These are phyloP conservation scores for Wickerhamomyces sp. DNA, from an alignment of 1,139 yeast species.

Conservation along the genomic window DNA sequence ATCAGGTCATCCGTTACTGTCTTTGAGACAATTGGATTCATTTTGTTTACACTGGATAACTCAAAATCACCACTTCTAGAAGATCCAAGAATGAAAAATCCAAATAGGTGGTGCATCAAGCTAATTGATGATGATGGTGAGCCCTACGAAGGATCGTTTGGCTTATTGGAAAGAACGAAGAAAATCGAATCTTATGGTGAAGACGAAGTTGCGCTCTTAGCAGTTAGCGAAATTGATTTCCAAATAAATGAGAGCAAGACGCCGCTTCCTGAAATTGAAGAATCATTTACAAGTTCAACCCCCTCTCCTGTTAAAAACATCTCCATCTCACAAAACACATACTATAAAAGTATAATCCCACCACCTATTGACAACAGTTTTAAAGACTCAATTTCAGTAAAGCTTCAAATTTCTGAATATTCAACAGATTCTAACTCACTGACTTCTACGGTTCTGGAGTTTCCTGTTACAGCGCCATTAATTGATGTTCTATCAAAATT, in stretches of 20 bases:
- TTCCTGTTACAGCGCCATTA: constrained; percentile 28
- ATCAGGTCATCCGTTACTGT: constrained; percentile 46
- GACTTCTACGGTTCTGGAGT: constrained; percentile 25
- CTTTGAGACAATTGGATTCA: constrained; percentile 61
- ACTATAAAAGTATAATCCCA: constrained; percentile 31
- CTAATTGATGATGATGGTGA: constrained; percentile 79
- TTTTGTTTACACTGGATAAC: constrained; percentile 36
- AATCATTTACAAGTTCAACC: constrained; percentile 13
- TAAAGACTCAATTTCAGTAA: constrained; percentile 24
- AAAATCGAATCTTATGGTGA: constrained; percentile 56
- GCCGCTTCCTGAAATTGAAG: constrained; percentile 43
- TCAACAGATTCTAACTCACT: constrained; percentile 26
- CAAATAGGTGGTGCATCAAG: constrained; percentile 65
- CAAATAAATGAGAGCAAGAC: constrained; percentile 37
- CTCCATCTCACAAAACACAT: constrained; percentile 26
- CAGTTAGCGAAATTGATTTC: constrained; percentile 34
- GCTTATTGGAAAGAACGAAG: constrained; percentile 56
- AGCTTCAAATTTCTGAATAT: constrained; percentile 28
- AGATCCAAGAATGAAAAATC: constrained; percentile 31
- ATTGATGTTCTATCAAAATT: constrained; percentile 31
- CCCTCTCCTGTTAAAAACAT: constrained; percentile 11
- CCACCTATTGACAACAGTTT: constrained; percentile 18
- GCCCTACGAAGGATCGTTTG: constrained; percentile 69
- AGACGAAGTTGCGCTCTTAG: constrained; percentile 60
- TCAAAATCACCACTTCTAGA: constrained; percentile 13